Evolutionary conservation across 2,329 filamentous ascomycete species (phyloP).

Genomic region (Penicillium sp.): DNA sequence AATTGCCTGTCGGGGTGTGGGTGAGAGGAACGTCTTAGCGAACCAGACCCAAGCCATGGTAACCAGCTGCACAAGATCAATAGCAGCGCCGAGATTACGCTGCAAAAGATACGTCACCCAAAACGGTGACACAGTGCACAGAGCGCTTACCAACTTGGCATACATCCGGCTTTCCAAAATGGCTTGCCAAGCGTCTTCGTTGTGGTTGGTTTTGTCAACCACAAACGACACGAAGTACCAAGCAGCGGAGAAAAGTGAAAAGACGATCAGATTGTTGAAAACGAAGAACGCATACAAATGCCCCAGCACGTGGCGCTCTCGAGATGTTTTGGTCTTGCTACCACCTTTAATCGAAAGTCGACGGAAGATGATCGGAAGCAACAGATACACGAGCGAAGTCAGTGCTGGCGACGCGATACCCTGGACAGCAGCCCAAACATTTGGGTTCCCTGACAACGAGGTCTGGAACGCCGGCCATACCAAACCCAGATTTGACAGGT

Average conservation of each 20-base stretch:
- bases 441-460: conserved; percentile 60
- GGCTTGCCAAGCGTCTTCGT: conserved; percentile 65
- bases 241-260: conserved; percentile 82
- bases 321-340: conserved; percentile 85
- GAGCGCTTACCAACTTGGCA: conserved; percentile 62
- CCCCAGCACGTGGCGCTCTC: conserved; percentile 84
- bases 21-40: conserved; percentile 76
- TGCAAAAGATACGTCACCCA: conserved; percentile 95
- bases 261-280: conserved; percentile 94
- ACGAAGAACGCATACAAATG: conserved; percentile 96
- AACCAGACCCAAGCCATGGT: conserved; percentile 82
- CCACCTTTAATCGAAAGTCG: conserved; percentile 78
- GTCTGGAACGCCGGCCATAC: conserved; percentile 74
- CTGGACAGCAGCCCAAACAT: conserved; percentile 81
- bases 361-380: conserved; percentile 88
- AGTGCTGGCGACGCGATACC: conserved; percentile 87
- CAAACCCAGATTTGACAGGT: conserved; percentile 72
- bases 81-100: conserved; percentile 86
- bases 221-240: conserved; percentile 71
- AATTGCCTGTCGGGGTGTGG: conserved; percentile 87
- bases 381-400: conserved; percentile 80
- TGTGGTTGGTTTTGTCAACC: conserved; percentile 55
- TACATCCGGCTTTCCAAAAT: conserved; percentile 65
- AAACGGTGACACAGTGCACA: conserved; percentile 81
- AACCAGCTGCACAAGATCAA: conserved; percentile 87